phyloP scores from a whole-genome alignment of 2,329 filamentous ascomycete species.

The Xylariales sp. region DNA sequence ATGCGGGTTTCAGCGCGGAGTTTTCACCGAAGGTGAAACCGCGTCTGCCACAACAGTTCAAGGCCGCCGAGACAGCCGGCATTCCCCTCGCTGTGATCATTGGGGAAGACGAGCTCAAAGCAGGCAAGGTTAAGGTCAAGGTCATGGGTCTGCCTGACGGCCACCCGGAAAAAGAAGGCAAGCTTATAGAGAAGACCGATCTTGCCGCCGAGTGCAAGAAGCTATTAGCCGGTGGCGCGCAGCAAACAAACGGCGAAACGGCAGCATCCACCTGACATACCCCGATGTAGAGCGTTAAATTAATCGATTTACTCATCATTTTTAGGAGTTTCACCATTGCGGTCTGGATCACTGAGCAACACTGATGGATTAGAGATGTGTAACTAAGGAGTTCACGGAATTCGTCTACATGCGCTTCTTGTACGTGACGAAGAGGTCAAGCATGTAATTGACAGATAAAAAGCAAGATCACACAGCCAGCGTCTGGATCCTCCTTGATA shows the following conservation, averaged over 20 bases:
- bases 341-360: too few relatives aligned
- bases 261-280: not conserved
- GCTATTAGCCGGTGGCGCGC: conserved; percentile 25
- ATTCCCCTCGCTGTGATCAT: conserved; percentile 90
- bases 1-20: conserved; percentile 90
- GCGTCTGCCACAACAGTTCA: conserved; percentile 89
- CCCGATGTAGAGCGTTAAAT: not conserved
- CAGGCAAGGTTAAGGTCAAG: conserved; percentile 90
- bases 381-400: not conserved
- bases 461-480: conserved; percentile 4
- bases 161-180: conserved; percentile 90
- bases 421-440: not conserved
- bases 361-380: not conserved
- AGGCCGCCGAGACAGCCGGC: conserved; percentile 81
- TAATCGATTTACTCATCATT: not conserved
- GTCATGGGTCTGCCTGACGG: conserved; percentile 77
- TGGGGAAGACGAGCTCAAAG: conserved; percentile 87
- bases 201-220: conserved; percentile 34
- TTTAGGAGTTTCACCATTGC: not conserved
- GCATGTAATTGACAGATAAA: conserved; percentile 11
- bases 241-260: conserved; percentile 27
- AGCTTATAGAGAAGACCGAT: conserved; percentile 64
- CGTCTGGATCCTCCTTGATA: conserved; percentile 9
- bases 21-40: conserved; percentile 92
- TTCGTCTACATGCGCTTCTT: not conserved